phyloP scores from a whole-genome alignment of 371 early-diverging fungal species.

The Saksenaea vasiformis region DNA sequence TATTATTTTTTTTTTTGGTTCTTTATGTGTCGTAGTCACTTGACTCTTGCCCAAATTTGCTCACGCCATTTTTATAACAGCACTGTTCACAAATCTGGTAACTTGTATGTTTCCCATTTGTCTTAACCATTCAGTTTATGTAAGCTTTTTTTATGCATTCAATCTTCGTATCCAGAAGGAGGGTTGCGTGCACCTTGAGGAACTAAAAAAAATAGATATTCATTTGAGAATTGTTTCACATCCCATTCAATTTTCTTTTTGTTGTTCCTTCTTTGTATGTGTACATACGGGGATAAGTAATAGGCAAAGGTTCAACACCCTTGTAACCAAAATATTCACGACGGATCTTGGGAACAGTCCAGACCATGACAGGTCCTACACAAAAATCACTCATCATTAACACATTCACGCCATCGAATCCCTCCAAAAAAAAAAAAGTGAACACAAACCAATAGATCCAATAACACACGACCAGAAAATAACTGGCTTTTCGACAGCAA shows the following conservation, averaged over 20 bases:
- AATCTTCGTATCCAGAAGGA: slow-evolving; percentile 51
- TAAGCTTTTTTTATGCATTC: slow-evolving; percentile 12
- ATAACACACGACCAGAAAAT: slow-evolving; percentile 51
- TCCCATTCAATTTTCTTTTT: background rate
- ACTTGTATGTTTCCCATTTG: background rate
- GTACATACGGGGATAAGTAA: slow-evolving; percentile 51
- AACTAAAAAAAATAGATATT: slow-evolving; percentile 21
- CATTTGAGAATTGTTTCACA: background rate
- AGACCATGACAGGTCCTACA: slow-evolving; percentile 52
- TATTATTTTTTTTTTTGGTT: too few species aligned
- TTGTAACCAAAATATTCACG: slow-evolving; percentile 54
- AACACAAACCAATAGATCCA: slow-evolving; percentile 39
- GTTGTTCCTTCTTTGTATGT: background rate
- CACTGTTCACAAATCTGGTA: background rate
- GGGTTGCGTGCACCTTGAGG: slow-evolving; percentile 49
- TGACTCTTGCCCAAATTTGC: background rate
- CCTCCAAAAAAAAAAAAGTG: background rate
- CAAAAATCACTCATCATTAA: too few species aligned
- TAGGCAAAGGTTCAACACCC: slow-evolving; percentile 41
- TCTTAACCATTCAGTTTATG: background rate
- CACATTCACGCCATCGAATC: background rate
- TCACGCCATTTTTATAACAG: slow-evolving; percentile 1
- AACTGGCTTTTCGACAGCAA: slow-evolving; percentile 44
- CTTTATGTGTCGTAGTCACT: background rate
- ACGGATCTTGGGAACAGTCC: slow-evolving; percentile 48